Evolutionary conservation across 768 basidiomycete species (phyloP), one percentile per base, ranked within the genome.

Genomic region (Tricholoma sp.): DNA sequence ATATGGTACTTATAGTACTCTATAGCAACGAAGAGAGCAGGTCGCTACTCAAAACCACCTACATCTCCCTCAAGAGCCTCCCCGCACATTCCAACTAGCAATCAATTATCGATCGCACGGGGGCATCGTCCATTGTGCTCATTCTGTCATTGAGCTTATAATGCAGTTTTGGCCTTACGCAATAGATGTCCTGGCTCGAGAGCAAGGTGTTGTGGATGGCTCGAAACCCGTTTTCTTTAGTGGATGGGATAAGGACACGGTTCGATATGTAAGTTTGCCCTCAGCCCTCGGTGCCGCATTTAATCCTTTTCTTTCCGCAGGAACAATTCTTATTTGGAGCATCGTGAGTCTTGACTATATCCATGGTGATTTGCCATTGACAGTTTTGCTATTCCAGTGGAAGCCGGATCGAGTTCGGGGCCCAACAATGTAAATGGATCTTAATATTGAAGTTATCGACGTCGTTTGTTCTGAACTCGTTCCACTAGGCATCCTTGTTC

Each of bases 81-180:
- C 68, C 3, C 64, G 57, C 22, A 72, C 74, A 0, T 89, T 89
- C 63, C 81, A 85, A 59, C 74, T 91, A 1, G 69, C 78, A 0
- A 71, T 79, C 50, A 90, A 90, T 63, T 89, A 86, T 61, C 80
- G 88, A 5, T 88, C 86, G 0, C 86, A 89, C 63, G 79, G 79
- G 0, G 89, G 89, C 2, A 89, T 90, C 43, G 83, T 90, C n/a
- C 75, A 84, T 47, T 87, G 84, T 61, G 88, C 88, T 0, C 80
- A 83, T 52, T 80, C 79, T 0, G 70, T 89, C 22, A 79, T 90
- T 4, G 78, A 83, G n/a, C 67, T 89, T 1, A 81, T 90, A 12
- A 77, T 71, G 14, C 63, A 61, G 8, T 84, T 84, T 56, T 89
- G 86, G 83, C 83, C 84, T 0, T 68, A 84, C 61, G 72, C 84